Conservation (phyloP, 495 filamentous ascomycete genomes). For the Neohortaea acidophila region DNA sequence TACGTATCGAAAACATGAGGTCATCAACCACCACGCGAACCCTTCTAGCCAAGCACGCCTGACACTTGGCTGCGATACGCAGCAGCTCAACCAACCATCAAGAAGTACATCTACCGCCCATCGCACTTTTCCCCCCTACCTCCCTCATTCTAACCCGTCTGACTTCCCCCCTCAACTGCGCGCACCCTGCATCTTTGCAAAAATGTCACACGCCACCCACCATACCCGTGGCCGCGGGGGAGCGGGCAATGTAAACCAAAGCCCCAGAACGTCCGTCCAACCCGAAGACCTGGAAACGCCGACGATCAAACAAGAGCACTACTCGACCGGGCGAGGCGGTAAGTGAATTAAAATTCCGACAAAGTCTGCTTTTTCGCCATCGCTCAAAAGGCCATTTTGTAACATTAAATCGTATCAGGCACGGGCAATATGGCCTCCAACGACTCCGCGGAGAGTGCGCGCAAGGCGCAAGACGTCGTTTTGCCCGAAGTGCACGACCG, state of each 20-base stretch:
- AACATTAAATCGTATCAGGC: background rate
- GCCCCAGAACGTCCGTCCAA: background rate
- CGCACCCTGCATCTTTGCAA: too few species aligned
- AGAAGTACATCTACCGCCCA: too few species aligned
- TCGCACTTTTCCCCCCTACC: too few species aligned
- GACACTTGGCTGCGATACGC: too few species aligned
- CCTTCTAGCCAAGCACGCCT: too few species aligned
- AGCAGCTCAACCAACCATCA: too few species aligned
- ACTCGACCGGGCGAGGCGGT: slow-evolving; percentile 67
- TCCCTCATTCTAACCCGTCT: background rate
- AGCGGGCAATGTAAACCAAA: slow-evolving; percentile 12
- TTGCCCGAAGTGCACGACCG: slow-evolving; percentile 33
- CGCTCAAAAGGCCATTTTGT: background rate
- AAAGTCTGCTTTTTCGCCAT: background rate
- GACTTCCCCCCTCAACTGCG: background rate
- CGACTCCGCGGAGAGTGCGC: slow-evolving; percentile 43
- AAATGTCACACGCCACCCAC: background rate
- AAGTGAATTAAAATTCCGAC: background rate
- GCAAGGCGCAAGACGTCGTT: slow-evolving; percentile 67
- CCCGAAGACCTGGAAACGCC: slow-evolving; percentile 57
- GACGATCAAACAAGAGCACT: slow-evolving; percentile 62
- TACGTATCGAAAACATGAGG: too few species aligned
- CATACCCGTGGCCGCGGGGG: slow-evolving; percentile 12
- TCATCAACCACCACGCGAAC: too few species aligned
- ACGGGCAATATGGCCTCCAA: slow-evolving; percentile 29